These are phyloP conservation scores for Odontarrhena argentea DNA, from an alignment of 345 rosid species.

Conservation along the genomic window DNA sequence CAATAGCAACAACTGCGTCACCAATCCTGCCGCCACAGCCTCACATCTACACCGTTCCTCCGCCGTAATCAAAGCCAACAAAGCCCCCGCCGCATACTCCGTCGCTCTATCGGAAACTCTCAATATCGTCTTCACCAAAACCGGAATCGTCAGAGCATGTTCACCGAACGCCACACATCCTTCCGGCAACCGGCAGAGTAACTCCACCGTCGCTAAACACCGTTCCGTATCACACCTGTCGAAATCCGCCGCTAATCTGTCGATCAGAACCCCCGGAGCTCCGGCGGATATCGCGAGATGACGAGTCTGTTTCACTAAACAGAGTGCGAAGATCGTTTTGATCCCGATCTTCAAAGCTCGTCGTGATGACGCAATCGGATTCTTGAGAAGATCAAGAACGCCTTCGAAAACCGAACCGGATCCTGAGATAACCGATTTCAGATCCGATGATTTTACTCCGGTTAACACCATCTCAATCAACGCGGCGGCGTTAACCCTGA, in stretches of 20 bases:
- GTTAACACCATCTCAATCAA: constrained; percentile 75
- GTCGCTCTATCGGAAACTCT: constrained; percentile 89
- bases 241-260: constrained; percentile 69
- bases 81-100: constrained; percentile 93
- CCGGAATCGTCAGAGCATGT: constrained; percentile 79
- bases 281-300: constrained; percentile 82
- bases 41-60: constrained; percentile 68
- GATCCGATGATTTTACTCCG: constrained; percentile 67
- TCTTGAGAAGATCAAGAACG: constrained; percentile 63
- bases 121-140: constrained; percentile 70
- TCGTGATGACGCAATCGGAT: constrained; percentile 51
- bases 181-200: constrained; percentile 71
- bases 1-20: constrained; percentile 78
- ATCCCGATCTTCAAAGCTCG: constrained; percentile 71
- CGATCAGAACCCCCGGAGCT: constrained; percentile 62
- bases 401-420: constrained; percentile 70
- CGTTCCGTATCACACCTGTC: constrained; percentile 88
- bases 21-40: constrained; percentile 82
- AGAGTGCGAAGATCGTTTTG: constrained; percentile 78
- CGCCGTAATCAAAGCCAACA: constrained; percentile 71
- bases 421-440: constrained; percentile 56
- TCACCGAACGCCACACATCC: constrained; percentile 68
- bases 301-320: constrained; percentile 79
- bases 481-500: constrained; percentile 75
- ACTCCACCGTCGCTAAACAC: constrained; percentile 83